Conservation (phyloP, 352 stramenopile species). For the Globisporangium rhizosaccharum region DNA sequence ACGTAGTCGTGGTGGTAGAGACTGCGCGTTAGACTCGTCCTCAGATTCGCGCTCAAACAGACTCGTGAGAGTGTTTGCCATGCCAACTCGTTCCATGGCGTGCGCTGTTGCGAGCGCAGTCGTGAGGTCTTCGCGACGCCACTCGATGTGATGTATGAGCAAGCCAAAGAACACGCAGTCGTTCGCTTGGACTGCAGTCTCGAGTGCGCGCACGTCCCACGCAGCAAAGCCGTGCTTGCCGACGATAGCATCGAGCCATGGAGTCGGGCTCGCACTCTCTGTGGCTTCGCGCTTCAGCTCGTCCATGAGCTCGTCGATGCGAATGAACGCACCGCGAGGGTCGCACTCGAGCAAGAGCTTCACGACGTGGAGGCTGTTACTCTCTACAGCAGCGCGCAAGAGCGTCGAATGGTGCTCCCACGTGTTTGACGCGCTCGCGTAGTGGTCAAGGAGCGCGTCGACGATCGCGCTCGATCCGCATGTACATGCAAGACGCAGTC, state of each 20-base stretch:
- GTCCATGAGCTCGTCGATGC: conserved; percentile 20
- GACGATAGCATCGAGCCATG: conserved; percentile 4
- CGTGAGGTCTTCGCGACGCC: conserved; percentile 3
- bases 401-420: conserved; percentile 14
- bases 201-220: conserved; percentile 6
- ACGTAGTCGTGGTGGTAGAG: neutral
- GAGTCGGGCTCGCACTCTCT: neutral
- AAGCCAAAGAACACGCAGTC: conserved; percentile 5
- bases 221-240: neutral
- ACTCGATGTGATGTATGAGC: conserved; percentile 7
- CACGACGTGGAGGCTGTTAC: conserved; percentile 17
- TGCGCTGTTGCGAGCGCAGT: neutral
- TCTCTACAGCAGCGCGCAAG: conserved; percentile 10
- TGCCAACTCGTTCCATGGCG: neutral
- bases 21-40: no score
- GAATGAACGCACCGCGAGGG: conserved; percentile 20
- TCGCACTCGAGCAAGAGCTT: conserved; percentile 24
- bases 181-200: neutral
- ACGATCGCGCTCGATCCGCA: conserved; percentile 14
- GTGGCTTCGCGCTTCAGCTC: conserved; percentile 10
- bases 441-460: conserved; percentile 18
- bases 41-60: no score
- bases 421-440: conserved; percentile 9
- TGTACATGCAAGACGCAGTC: conserved; percentile 16
- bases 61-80: conserved; percentile 1